These are phyloP conservation scores for Didymellaceae sp. DNA, from an alignment of 2,329 filamentous ascomycete species.

Conservation along the genomic window DNA sequence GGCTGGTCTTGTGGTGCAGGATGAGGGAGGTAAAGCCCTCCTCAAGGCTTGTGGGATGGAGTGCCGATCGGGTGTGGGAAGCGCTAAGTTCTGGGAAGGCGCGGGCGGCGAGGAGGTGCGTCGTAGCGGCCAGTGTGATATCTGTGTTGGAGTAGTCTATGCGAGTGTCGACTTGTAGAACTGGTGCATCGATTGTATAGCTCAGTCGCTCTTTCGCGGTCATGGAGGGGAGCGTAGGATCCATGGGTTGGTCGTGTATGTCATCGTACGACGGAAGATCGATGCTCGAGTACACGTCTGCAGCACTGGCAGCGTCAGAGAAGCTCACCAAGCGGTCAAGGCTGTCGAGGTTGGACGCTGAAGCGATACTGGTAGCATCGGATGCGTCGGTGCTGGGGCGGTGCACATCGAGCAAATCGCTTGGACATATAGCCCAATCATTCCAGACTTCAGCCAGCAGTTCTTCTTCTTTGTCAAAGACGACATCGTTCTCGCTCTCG, in stretches of 20 bases:
- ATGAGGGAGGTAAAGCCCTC: constrained; percentile 33
- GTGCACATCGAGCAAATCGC: constrained; percentile 55
- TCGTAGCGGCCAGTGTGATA: constrained; percentile 41
- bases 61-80: not conserved
- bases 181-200: constrained; percentile 60
- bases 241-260: constrained; percentile 58
- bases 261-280: constrained; percentile 51
- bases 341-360: constrained; percentile 19
- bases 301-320: constrained; percentile 67
- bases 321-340: constrained; percentile 62
- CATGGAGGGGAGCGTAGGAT: constrained; percentile 68
- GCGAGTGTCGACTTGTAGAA: constrained; percentile 60
- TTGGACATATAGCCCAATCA: constrained; percentile 70
- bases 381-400: constrained; percentile 52
- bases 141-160: constrained; percentile 54
- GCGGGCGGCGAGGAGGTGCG: constrained; percentile 28
- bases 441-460: constrained; percentile 69
- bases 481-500: constrained; percentile 45
- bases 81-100: constrained; percentile 12
- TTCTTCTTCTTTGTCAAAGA: constrained; percentile 64
- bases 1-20: constrained; percentile 30
- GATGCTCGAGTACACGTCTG: constrained; percentile 65
- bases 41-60: constrained; percentile 14
- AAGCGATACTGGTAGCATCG: not conserved
- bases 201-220: constrained; percentile 59